These are phyloP conservation scores for Coemansia nantahalensis DNA, from an alignment of 192 early-diverging fungal species.

Conservation along the genomic window DNA sequence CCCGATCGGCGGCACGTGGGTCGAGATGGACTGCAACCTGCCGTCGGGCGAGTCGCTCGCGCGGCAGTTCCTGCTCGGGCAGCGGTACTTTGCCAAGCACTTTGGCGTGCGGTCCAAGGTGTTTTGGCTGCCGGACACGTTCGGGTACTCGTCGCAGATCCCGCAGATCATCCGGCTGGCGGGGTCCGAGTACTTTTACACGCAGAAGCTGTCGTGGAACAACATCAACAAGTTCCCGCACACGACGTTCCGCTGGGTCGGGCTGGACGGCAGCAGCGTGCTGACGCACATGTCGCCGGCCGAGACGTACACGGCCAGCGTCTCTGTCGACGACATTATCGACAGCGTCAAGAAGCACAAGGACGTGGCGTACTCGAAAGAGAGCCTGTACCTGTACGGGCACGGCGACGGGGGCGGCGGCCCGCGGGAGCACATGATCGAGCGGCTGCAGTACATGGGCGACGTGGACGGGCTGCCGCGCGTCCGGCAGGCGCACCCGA, in stretches of 20 bases:
- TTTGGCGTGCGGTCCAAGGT: slow-evolving; percentile 70
- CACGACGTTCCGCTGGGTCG: slow-evolving; percentile 94
- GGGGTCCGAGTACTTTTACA: slow-evolving; percentile 93
- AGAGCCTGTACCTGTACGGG: slow-evolving; percentile 88
- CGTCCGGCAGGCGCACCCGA: slow-evolving; percentile 73
- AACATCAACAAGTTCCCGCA: slow-evolving; percentile 99
- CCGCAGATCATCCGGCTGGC: slow-evolving; percentile 86
- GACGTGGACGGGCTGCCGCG: slow-evolving; percentile 73
- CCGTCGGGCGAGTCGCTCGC: slow-evolving; percentile 93
- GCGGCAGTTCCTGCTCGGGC: slow-evolving; percentile 93
- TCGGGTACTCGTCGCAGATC: slow-evolving; percentile 88
- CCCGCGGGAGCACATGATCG: slow-evolving; percentile 77
- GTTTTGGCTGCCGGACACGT: slow-evolving; percentile 95
- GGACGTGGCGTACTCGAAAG: slow-evolving; percentile 81
- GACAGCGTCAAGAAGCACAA: slow-evolving; percentile 80
- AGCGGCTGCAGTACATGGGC: slow-evolving; percentile 72
- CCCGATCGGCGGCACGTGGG: slow-evolving; percentile 94
- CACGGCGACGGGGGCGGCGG: slow-evolving; percentile 98
- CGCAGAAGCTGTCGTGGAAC: slow-evolving; percentile 99
- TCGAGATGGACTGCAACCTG: slow-evolving; percentile 99
- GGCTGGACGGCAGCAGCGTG: slow-evolving; percentile 79
- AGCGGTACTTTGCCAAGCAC: slow-evolving; percentile 80
- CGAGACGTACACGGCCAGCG: slow-evolving; percentile 78
- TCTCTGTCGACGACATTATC: slow-evolving; percentile 56
- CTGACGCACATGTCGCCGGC: slow-evolving; percentile 90